phyloP scores from a whole-genome alignment of 805 yeast genomes.

The Isabelozyma pseudorhagii region DNA sequence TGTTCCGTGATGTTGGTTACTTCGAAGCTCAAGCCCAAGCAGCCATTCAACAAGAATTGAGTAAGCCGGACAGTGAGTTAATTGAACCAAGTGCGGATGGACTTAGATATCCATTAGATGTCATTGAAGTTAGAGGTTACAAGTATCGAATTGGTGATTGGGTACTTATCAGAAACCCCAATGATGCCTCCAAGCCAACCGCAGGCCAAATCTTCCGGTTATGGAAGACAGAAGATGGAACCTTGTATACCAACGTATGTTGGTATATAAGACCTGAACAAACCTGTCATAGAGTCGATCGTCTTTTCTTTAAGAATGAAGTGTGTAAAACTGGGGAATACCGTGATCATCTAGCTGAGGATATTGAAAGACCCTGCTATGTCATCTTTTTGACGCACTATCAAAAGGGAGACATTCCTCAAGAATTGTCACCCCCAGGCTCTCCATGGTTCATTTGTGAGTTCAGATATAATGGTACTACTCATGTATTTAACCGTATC shows the following conservation, averaged over 20 bases:
- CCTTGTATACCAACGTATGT: constrained; percentile 87
- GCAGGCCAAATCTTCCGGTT: constrained; percentile 91
- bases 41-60: constrained; percentile 64
- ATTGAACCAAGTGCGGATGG: constrained; percentile 39
- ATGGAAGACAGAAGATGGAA: constrained; percentile 85
- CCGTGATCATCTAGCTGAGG: constrained; percentile 87
- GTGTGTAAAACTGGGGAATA: constrained; percentile 97
- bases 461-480: constrained; percentile 87
- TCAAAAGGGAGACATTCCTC: constrained; percentile 89
- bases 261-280: constrained; percentile 99
- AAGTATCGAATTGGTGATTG: constrained; percentile 89
- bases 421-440: constrained; percentile 56
- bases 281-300: constrained; percentile 89
- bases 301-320: constrained; percentile 88
- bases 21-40: constrained; percentile 61
- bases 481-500: constrained; percentile 87
- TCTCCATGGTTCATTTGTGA: constrained; percentile 93
- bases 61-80: constrained; percentile 78
- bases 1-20: constrained; percentile 57
- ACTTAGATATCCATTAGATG: constrained; percentile 76
- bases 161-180: constrained; percentile 84
- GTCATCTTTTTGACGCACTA: constrained; percentile 92
- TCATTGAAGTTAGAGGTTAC: constrained; percentile 66
- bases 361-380: constrained; percentile 89
- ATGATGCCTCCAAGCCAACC: constrained; percentile 85